Percentiles rank a stretch among this genome's conserved stretches.
phyloP scores from a whole-genome alignment of 176 grass and related monocot genomes.

The Triticum urartu region DNA sequence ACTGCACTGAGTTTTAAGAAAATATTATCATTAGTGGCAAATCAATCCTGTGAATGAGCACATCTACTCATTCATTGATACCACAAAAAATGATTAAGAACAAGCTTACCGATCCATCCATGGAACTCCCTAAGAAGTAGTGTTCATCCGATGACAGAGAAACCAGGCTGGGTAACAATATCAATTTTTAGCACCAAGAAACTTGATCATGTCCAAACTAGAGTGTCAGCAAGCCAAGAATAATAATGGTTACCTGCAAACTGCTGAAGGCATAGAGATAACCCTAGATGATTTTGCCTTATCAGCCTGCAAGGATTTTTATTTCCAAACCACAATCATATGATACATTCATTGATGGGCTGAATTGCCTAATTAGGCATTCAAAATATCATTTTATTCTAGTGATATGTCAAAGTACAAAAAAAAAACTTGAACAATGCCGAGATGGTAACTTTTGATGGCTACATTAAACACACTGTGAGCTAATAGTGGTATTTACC shows the following conservation, averaged over 20 bases:
- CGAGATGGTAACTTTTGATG: slow-evolving; percentile 6
- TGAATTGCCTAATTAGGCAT: neutral
- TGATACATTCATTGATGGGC: neutral
- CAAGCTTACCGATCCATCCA: slow-evolving; percentile 76
- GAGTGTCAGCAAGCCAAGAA: neutral
- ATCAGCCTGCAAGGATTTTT: slow-evolving; percentile 24
- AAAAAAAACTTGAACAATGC: slow-evolving; percentile 2
- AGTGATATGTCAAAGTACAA: neutral
- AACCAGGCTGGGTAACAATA: slow-evolving; percentile 53
- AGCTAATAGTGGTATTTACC: slow-evolving; percentile 30
- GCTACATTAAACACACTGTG: neutral
- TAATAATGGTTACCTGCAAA: slow-evolving; percentile 54
- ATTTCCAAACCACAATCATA: neutral
- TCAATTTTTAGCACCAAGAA: neutral
- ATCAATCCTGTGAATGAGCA: slow-evolving; percentile 2
- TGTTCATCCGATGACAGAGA: slow-evolving; percentile 64
- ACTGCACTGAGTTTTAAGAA: neutral
- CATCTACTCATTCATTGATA: neutral
- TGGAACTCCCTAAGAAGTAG: slow-evolving; percentile 72
- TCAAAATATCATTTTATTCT: slow-evolving; percentile 23
- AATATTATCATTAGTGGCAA: neutral
- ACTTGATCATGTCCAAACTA: neutral
- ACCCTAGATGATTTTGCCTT: slow-evolving; percentile 34
- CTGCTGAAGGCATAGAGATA: slow-evolving; percentile 51
- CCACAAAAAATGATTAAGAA: neutral